Percentiles rank a stretch among this genome's conserved stretches.
Conservation (phyloP, 1,284 basidiomycete species). For the Fistulina hepatica region DNA sequence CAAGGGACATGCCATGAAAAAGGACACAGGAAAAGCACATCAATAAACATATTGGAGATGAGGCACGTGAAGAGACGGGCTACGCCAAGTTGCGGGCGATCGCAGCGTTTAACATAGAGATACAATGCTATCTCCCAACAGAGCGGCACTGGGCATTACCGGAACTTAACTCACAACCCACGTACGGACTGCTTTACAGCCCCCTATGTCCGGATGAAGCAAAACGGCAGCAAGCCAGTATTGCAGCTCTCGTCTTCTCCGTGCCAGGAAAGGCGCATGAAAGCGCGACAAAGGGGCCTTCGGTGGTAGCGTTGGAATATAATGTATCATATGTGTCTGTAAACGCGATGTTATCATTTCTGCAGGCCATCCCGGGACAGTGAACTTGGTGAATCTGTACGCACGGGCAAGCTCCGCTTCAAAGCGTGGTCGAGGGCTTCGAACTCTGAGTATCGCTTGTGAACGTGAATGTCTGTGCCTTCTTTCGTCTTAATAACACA, state of each 20-base stretch:
- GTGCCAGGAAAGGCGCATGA: conserved; percentile 58
- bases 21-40: no score
- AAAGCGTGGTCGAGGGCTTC: conserved; percentile 43
- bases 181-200: conserved; percentile 42
- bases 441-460: conserved; percentile 66
- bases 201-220: conserved; percentile 64
- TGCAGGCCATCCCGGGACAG: no score
- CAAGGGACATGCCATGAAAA: no score
- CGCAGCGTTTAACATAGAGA: no score
- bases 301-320: conserved; percentile 55
- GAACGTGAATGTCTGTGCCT: conserved; percentile 51
- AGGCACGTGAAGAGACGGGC: no score
- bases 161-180: no score
- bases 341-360: no score
- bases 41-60: no score
- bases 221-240: conserved; percentile 58
- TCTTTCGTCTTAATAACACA: conserved; percentile 54
- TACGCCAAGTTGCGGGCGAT: no score
- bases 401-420: conserved; percentile 40
- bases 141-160: no score
- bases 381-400: conserved; percentile 18
- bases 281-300: conserved; percentile 61
- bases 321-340: no score
- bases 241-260: conserved; percentile 51
- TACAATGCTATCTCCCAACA: no score